Percentiles rank a stretch among this genome's conserved stretches.
Evolutionary conservation across 345 rosid species (phyloP).

Genomic region (Boechera stricta): DNA sequence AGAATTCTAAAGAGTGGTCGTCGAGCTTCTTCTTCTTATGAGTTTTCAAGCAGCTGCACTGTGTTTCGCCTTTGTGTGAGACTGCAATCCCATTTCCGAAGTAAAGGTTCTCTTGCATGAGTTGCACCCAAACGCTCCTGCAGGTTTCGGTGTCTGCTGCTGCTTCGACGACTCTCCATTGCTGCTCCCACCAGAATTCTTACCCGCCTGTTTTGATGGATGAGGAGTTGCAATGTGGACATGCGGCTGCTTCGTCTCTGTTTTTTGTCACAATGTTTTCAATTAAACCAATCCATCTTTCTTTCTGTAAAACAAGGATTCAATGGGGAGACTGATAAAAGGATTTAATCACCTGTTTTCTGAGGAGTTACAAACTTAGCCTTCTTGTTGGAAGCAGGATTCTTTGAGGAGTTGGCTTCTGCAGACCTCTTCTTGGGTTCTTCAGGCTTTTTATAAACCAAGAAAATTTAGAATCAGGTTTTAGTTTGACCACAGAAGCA

Average conservation of each 20-base stretch:
- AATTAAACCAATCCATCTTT: background rate
- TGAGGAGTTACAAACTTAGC: conserved; percentile 74
- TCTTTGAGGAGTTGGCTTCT: conserved; percentile 51
- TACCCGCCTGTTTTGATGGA: conserved; percentile 67
- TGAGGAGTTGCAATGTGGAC: conserved; percentile 74
- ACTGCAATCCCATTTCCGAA: conserved; percentile 69
- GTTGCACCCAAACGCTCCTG: conserved; percentile 55
- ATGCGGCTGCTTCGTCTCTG: conserved; percentile 68
- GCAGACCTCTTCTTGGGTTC: conserved; percentile 69
- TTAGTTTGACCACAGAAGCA: background rate
- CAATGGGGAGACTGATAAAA: background rate
- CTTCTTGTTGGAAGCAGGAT: conserved; percentile 63
- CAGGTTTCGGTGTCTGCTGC: conserved; percentile 55
- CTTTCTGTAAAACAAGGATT: background rate
- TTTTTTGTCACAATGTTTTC: conserved; percentile 6
- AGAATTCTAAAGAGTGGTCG: background rate
- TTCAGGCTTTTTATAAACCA: conserved; percentile 48
- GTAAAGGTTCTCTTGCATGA: conserved; percentile 74
- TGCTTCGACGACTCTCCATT: conserved; percentile 53
- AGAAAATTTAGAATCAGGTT: conserved; percentile 8
- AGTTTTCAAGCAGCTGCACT: conserved; percentile 46
- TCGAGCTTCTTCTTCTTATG: conserved; percentile 1
- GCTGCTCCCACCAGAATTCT: conserved; percentile 49
- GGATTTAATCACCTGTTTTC: conserved; percentile 60
- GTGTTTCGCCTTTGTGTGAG: conserved; percentile 88